Evolutionary conservation across 2,329 filamentous ascomycete genomes (phyloP).

Genomic region (Ascomycota sp.): DNA sequence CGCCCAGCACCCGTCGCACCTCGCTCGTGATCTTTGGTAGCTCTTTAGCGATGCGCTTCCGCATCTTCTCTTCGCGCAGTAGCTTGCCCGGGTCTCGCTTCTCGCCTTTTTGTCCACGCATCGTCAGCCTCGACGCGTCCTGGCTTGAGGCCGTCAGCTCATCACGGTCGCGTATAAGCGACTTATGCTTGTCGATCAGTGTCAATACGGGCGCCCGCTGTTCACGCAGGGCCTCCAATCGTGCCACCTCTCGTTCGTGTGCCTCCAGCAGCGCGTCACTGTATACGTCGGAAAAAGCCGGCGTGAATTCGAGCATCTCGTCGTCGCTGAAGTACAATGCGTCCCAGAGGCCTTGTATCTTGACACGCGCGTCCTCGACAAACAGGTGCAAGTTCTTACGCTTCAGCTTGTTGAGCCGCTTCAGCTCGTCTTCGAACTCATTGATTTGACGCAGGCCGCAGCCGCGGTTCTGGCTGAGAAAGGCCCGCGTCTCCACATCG

Average conservation of each 20-base stretch:
- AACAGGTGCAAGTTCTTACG: conserved; percentile 88
- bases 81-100: conserved; percentile 86
- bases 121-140: conserved; percentile 83
- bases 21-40: conserved; percentile 78
- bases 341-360: conserved; percentile 91
- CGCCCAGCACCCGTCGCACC: conserved; percentile 60
- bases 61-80: conserved; percentile 92
- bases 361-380: conserved; percentile 79
- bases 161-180: conserved; percentile 66
- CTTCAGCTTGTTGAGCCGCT: conserved; percentile 77
- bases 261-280: conserved; percentile 88
- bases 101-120: conserved; percentile 80
- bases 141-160: conserved; percentile 80
- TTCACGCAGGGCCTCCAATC: conserved; percentile 64
- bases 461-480: conserved; percentile 72
- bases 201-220: conserved; percentile 71
- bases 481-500: conserved; percentile 62
- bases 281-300: conserved; percentile 91
- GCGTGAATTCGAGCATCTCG: conserved; percentile 95
- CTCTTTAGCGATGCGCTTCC: conserved; percentile 91
- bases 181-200: conserved; percentile 66
- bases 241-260: conserved; percentile 75
- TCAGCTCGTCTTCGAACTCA: conserved; percentile 83
- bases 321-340: conserved; percentile 86
- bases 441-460: conserved; percentile 85